These are phyloP conservation scores for Trypanosoma boissoni DNA, from an alignment of 208 protist genomes.

Conservation along the genomic window DNA sequence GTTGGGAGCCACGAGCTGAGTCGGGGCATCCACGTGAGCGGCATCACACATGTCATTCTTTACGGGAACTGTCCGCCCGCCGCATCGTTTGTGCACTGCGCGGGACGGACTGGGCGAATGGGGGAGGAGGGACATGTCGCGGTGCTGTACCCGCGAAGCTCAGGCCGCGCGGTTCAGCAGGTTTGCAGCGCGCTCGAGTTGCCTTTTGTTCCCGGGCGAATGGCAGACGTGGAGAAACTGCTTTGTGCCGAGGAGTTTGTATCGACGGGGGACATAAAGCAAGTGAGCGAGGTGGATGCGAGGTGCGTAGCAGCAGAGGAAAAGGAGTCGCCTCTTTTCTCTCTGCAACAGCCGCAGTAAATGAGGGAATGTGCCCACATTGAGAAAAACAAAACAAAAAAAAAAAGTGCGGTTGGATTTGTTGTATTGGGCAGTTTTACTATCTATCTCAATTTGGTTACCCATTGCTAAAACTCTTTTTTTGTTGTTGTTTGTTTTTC, in stretches of 20 bases:
- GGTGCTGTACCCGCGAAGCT: slow-evolving; percentile 68
- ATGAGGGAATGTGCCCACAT: no score
- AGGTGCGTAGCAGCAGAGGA: no score
- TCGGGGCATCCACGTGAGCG: slow-evolving; percentile 80
- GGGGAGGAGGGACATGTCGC: slow-evolving; percentile 74
- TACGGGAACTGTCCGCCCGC: slow-evolving; percentile 60
- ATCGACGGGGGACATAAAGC: not conserved
- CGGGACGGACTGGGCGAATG: slow-evolving; percentile 86
- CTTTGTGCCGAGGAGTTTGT: slow-evolving; percentile 9
- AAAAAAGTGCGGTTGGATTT: no score
- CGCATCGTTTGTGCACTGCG: slow-evolving; percentile 81
- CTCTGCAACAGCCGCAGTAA: no score
- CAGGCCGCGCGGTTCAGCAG: slow-evolving; percentile 67
- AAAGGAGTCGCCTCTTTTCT: no score
- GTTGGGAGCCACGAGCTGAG: slow-evolving; percentile 61
- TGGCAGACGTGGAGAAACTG: slow-evolving; percentile 58
- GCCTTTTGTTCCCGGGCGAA: slow-evolving; percentile 52
- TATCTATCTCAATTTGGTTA: no score
- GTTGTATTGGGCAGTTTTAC: no score
- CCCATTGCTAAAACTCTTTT: no score
- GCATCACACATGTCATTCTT: slow-evolving; percentile 83
- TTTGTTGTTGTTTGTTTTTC: no score
- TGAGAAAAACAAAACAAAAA: no score
- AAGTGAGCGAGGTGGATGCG: no score
- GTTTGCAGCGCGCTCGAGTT: slow-evolving; percentile 73